A percentile compares a stretch with the other conserved stretches of the same genome.
phyloP scores from a whole-genome alignment of 2,329 filamentous ascomycete species.

The Metarhizium robertsii region DNA sequence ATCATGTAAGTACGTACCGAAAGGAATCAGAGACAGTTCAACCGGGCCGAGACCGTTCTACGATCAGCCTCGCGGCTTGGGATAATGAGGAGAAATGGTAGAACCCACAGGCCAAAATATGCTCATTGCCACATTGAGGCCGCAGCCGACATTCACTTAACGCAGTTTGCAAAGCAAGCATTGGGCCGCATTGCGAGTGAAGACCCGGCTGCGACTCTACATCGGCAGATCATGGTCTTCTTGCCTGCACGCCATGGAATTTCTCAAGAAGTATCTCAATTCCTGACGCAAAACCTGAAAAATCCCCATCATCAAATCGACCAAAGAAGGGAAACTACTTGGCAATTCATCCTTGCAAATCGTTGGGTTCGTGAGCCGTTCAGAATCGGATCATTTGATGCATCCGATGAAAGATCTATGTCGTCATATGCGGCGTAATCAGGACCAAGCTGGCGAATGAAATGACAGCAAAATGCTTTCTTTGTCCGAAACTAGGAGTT shows the following conservation, averaged over 20 bases:
- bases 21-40: neutral
- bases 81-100: neutral
- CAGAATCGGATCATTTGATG: neutral
- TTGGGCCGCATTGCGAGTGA: too few relatives aligned
- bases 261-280: neutral
- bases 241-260: neutral
- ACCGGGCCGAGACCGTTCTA: constrained; percentile 3
- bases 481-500: too few relatives aligned
- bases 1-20: neutral
- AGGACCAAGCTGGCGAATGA: neutral
- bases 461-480: neutral
- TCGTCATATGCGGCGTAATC: neutral
- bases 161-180: too few relatives aligned
- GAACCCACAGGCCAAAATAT: neutral
- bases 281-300: neutral
- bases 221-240: neutral
- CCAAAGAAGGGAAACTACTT: neutral
- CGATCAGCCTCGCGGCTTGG: neutral
- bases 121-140: neutral
- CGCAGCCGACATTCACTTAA: too few relatives aligned
- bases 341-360: neutral
- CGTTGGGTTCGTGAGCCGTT: neutral
- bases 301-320: neutral
- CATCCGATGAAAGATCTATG: neutral
- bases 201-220: too few relatives aligned